Conservation (phyloP, 306 rosid species). For the Prunus mume region DNA sequence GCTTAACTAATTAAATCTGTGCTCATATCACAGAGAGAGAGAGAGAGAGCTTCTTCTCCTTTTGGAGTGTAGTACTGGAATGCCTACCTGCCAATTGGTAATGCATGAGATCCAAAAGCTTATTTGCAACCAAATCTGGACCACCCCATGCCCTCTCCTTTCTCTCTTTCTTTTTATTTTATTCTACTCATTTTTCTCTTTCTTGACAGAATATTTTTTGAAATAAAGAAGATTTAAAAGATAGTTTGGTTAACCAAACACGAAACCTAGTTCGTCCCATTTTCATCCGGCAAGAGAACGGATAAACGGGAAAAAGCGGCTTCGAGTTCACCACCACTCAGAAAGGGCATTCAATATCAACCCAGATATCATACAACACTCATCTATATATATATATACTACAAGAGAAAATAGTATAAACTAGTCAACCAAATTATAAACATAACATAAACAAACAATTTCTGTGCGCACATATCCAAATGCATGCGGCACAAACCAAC, state of each 20-base stretch:
- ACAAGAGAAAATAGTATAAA: constrained; percentile 15
- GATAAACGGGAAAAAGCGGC: constrained; percentile 67
- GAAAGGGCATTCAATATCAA: constrained; percentile 47
- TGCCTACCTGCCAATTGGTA: constrained; percentile 30
- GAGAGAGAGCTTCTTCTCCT: constrained; percentile 9
- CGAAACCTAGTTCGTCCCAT: constrained; percentile 49
- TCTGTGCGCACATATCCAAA: constrained; percentile 31
- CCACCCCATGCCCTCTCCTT: no score
- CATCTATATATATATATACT: not conserved
- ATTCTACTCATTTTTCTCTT: no score
- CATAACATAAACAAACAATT: not conserved
- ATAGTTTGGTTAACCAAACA: constrained; percentile 43
- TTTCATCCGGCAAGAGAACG: constrained; percentile 72
- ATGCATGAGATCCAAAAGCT: constrained; percentile 34
- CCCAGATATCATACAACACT: constrained; percentile 38
- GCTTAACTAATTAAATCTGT: not conserved
- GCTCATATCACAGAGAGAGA: not conserved
- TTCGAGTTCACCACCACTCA: constrained; percentile 73
- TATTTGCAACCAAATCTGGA: no score
- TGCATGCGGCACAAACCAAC: constrained; percentile 4
- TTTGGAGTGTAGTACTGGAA: constrained; percentile 4
- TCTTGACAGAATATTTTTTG: no score
- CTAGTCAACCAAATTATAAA: constrained; percentile 23
- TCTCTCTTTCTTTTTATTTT: no score
- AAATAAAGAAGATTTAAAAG: not conserved